Evolutionary conservation across 345 rosid species (phyloP), one percentile per base, ranked within the genome.

Genomic region (Populus tremula): DNA sequence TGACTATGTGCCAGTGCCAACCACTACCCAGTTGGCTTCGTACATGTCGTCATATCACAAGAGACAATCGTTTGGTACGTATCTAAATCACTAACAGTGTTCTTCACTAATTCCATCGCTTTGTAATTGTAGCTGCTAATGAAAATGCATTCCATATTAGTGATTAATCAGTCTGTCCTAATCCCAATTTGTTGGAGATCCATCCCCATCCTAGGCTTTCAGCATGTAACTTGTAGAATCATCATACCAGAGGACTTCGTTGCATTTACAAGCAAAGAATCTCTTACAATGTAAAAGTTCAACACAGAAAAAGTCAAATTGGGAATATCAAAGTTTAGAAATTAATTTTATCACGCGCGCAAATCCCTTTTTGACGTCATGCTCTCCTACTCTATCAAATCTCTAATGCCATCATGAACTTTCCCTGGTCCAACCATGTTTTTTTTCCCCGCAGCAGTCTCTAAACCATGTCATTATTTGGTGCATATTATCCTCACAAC

Each of bases 31-130:
- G 21, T 23, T 72, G 53, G 63, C 80, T 43, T 81, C 83, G 20
- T 59, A 76, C 10, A 72, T 33, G 78, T 64, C 82, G 12, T 35
- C 79, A 16, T 86, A 83, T 69, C 78, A 83, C 69, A 86, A 77
- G 81, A 68, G 82, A 56, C 85, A 83, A 76, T 85, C 88, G 29
- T 83, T 83, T 47, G 86, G 85, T 83, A 83, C 6, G 78, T 66
- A 64, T 56, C 63, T 50, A 67, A 59, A 67, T 67, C 41, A 31
- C 43, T 2, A 35, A 16, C 5, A 6, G 63, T 59, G 21, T 10
- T 59, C 6, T 23, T 5, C 53, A 14, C 33, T 35, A 23, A 36
- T 38, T 9, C 8, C 16, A 17, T n/a, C 13, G 25, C 50, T 38
- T 7, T 21, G 10, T 23, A 17, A 35, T 36, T 59, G 18, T 23